Percentiles rank a stretch among this genome's conserved stretches.
phyloP scores from a whole-genome alignment of 2,329 filamentous ascomycete species.

The Colletotrichum lupini region DNA sequence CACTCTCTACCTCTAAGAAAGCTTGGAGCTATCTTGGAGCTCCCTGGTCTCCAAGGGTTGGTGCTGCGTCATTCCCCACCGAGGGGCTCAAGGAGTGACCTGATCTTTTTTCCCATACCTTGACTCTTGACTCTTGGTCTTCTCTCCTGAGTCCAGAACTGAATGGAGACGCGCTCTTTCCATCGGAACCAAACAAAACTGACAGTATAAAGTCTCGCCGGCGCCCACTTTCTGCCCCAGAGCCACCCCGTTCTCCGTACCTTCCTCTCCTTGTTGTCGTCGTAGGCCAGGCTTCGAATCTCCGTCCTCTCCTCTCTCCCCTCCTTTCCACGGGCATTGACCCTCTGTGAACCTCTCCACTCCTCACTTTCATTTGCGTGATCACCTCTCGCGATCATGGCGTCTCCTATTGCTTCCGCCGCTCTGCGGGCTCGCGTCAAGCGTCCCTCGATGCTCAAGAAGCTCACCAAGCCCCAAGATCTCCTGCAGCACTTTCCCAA shows the following conservation, averaged over 20 bases:
- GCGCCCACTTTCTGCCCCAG: slow-evolving; percentile 11
- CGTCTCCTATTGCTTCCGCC: slow-evolving; percentile 71
- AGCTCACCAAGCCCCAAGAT: slow-evolving; percentile 83
- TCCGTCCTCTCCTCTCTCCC: background rate
- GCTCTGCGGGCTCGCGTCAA: slow-evolving; percentile 81
- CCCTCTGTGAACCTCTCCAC: slow-evolving; percentile 12
- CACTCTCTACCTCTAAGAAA: background rate
- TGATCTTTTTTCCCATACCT: slow-evolving; percentile 19
- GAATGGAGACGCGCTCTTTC: background rate
- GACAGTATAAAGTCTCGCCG: slow-evolving; percentile 14
- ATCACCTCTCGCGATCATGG: slow-evolving; percentile 48
- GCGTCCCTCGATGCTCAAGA: slow-evolving; percentile 81
- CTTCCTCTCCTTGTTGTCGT: background rate
- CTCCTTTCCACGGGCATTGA: slow-evolving; percentile 12
- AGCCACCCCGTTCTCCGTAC: slow-evolving; percentile 7
- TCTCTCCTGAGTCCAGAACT: background rate
- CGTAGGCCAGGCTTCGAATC: background rate
- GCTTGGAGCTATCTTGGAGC: slow-evolving; percentile 10
- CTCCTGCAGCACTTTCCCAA: slow-evolving; percentile 84
- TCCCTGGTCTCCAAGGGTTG: slow-evolving; percentile 2
- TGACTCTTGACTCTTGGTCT: background rate
- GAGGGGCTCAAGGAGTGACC: slow-evolving; percentile 33
- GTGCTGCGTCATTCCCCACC: slow-evolving; percentile 34
- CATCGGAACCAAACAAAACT: background rate
- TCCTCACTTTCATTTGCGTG: background rate